Percentiles rank a stretch among this genome's conserved stretches.
Evolutionary conservation across 139 green algal species (phyloP).

Genomic region (Chlorella sp.): DNA sequence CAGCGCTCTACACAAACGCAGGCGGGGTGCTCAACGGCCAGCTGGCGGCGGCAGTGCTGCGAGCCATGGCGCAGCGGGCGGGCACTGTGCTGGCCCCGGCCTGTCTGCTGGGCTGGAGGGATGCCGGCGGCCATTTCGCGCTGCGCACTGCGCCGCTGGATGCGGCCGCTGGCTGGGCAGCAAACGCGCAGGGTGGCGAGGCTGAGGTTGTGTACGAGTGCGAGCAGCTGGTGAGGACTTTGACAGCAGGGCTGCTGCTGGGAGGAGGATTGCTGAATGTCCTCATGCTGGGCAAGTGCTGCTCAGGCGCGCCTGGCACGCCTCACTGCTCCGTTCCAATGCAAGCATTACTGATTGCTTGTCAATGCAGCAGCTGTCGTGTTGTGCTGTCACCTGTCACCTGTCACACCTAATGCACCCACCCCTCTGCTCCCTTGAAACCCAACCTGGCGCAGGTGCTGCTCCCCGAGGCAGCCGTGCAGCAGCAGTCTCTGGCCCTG

Average conservation of each 20-base stretch:
- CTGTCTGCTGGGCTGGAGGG: slow-evolving; percentile 24
- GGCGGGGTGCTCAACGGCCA: slow-evolving; percentile 12
- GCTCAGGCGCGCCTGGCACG: no score
- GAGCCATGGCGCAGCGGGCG: slow-evolving; percentile 7
- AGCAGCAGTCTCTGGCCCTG: not conserved
- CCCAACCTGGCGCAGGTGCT: slow-evolving; percentile 9
- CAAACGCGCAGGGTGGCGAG: not conserved
- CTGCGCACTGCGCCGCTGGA: not conserved
- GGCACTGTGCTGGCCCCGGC: not conserved
- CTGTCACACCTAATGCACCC: no score
- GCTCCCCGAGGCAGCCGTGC: slow-evolving; percentile 15
- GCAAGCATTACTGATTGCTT: no score
- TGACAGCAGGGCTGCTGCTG: no score
- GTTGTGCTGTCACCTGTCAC: no score
- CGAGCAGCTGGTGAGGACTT: slow-evolving; percentile 11
- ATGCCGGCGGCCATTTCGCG: slow-evolving; percentile 22
- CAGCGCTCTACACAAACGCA: not conserved
- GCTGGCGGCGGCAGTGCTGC: slow-evolving; percentile 6
- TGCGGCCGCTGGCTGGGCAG: not conserved
- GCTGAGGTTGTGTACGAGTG: not conserved
- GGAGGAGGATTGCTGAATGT: no score
- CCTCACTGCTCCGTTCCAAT: no score
- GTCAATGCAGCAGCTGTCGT: no score
- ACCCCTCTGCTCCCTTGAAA: no score
- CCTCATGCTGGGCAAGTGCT: no score